phyloP scores from a whole-genome alignment of 164 flowering plant species.

The Echeveria elegans region DNA sequence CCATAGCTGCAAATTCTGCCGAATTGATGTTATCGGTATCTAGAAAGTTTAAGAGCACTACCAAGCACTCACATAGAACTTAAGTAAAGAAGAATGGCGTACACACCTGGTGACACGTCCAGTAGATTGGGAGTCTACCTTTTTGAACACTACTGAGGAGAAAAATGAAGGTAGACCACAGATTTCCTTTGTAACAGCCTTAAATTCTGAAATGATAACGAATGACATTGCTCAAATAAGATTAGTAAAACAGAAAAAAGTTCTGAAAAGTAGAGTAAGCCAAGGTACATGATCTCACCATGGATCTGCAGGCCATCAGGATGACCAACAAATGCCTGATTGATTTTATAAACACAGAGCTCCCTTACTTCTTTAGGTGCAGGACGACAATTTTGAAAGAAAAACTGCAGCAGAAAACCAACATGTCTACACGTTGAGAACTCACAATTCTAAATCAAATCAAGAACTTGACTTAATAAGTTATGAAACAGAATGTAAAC shows the following conservation, averaged over 20 bases:
- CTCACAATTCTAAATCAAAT: not conserved
- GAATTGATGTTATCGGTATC: not conserved
- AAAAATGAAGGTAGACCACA: slow-evolving; percentile 91
- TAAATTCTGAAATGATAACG: slow-evolving; percentile 49
- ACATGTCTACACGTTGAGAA: not conserved
- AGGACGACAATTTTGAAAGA: slow-evolving; percentile 90
- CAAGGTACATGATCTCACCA: slow-evolving; percentile 41
- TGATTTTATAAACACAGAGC: slow-evolving; percentile 47
- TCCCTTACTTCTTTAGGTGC: slow-evolving; percentile 77
- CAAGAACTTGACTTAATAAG: not conserved
- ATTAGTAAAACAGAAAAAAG: not conserved
- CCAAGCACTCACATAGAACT: too few relatives aligned
- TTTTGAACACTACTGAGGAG: slow-evolving; percentile 60
- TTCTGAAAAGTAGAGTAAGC: not conserved
- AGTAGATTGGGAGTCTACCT: slow-evolving; percentile 50
- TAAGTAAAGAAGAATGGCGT: too few relatives aligned
- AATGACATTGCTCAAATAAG: not conserved
- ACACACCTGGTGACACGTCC: slow-evolving; percentile 69
- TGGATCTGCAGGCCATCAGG: slow-evolving; percentile 67
- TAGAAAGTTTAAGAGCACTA: too few relatives aligned
- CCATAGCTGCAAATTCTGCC: too few relatives aligned
- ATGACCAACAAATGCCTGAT: slow-evolving; percentile 66
- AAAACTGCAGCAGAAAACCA: slow-evolving; percentile 54
- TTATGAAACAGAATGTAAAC: slow-evolving; percentile 22
- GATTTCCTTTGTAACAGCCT: slow-evolving; percentile 56